These are phyloP conservation scores for Starmerella bombicola DNA, from an alignment of 805 yeast genomes.

Conservation along the genomic window DNA sequence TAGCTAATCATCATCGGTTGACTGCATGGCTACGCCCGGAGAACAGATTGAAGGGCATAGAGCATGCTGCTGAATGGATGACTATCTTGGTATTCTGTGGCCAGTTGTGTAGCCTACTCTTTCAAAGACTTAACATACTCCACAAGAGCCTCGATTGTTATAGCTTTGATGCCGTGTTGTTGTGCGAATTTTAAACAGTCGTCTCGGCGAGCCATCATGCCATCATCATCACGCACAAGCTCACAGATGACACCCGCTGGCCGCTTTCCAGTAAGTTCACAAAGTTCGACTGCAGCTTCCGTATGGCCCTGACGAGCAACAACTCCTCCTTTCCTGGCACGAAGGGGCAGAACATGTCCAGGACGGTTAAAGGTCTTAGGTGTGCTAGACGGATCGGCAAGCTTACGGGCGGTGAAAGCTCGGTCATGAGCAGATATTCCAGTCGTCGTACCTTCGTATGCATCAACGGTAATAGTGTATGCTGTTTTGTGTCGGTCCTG, in stretches of 20 bases:
- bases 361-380: conserved; percentile 72
- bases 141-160: conserved; percentile 66
- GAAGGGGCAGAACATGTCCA: conserved; percentile 85
- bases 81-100: no score
- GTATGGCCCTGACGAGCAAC: conserved; percentile 85
- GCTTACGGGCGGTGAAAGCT: conserved; percentile 60
- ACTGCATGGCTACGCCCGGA: no score
- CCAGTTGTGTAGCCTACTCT: no score
- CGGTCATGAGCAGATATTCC: conserved; percentile 95
- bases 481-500: conserved; percentile 93
- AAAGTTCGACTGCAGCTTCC: conserved; percentile 88
- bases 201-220: conserved; percentile 84
- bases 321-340: conserved; percentile 81
- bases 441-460: conserved; percentile 79
- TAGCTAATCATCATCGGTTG: no score
- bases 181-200: conserved; percentile 67
- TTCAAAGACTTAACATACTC: conserved; percentile 33
- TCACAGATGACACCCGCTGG: conserved; percentile 93
- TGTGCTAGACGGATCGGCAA: conserved; percentile 49
- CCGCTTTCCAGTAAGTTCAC: conserved; percentile 58
- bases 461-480: conserved; percentile 85
- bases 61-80: no score
- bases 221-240: conserved; percentile 83
- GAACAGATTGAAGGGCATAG: no score
- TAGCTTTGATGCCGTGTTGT: conserved; percentile 49